phyloP scores from a whole-genome alignment of 2,329 filamentous ascomycete species.

The Ceratocystis cacaofunesta region DNA sequence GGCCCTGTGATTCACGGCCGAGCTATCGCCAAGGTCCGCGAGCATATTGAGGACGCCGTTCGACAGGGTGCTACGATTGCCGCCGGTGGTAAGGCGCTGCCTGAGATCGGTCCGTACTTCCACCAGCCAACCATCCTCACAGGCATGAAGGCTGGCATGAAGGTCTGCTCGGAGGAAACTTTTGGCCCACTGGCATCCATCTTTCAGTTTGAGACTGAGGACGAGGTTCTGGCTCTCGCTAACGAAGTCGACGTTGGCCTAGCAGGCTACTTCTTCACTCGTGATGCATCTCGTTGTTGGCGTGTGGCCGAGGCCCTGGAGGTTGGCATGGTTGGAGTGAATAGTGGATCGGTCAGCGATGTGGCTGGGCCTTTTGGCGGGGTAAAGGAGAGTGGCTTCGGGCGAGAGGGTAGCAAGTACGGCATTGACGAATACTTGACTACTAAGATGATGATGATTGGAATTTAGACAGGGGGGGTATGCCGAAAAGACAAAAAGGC shows the following conservation, averaged over 20 bases:
- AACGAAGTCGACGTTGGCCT: constrained; percentile 54
- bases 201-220: constrained; percentile 54
- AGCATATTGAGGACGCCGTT: constrained; percentile 48
- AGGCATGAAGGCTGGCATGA: constrained; percentile 51
- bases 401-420: constrained; percentile 62
- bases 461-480: background rate
- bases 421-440: constrained; percentile 65
- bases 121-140: constrained; percentile 55
- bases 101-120: constrained; percentile 51
- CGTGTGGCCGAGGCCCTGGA: constrained; percentile 36
- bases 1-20: constrained; percentile 51
- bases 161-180: constrained; percentile 52
- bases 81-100: constrained; percentile 41
- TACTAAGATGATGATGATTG: constrained; percentile 45
- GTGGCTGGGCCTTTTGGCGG: constrained; percentile 54
- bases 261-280: constrained; percentile 56
- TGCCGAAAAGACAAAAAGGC: background rate
- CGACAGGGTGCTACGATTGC: constrained; percentile 44
- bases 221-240: constrained; percentile 51
- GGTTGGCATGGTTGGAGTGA: constrained; percentile 26
- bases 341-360: constrained; percentile 31
- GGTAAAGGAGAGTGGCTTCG: constrained; percentile 70
- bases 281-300: constrained; percentile 29
- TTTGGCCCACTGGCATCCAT: constrained; percentile 58
- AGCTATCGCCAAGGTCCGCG: constrained; percentile 45